phyloP scores from a whole-genome alignment of 345 rosid species.

The Brassica incana region DNA sequence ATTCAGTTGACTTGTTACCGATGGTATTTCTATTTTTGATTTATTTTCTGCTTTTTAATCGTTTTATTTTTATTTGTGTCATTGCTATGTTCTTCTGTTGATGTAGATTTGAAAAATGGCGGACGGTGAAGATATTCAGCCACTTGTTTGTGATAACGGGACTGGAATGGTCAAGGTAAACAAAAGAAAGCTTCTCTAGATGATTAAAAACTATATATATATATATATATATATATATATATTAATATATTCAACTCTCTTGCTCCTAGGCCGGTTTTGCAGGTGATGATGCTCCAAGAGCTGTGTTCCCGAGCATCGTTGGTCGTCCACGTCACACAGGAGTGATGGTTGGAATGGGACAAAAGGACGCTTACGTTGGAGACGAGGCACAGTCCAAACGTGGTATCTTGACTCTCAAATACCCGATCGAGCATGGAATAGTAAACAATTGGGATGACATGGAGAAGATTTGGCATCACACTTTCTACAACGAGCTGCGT shows the following conservation, averaged over 20 bases:
- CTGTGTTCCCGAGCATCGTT: conserved; percentile 70
- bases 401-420: conserved; percentile 65
- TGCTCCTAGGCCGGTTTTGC: conserved; percentile 62
- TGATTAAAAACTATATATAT: not conserved
- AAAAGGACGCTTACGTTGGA: conserved; percentile 63
- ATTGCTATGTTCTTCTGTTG: conserved; percentile 17
- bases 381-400: conserved; percentile 78
- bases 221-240: not conserved
- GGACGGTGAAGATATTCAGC: conserved; percentile 64
- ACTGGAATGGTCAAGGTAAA: conserved; percentile 70
- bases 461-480: conserved; percentile 74
- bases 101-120: conserved; percentile 47
- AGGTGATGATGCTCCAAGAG: conserved; percentile 78
- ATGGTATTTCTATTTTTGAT: not conserved
- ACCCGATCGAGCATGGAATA: conserved; percentile 69
- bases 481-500: conserved; percentile 61
- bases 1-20: not conserved
- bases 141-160: conserved; percentile 68
- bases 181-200: not conserved
- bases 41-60: not conserved
- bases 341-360: conserved; percentile 75
- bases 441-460: conserved; percentile 76
- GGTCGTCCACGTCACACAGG: conserved; percentile 72
- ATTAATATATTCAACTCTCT: not conserved
- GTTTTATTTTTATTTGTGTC: not conserved